Conservation (phyloP, 2,329 filamentous ascomycete species). For the Orbilia brochopaga region DNA sequence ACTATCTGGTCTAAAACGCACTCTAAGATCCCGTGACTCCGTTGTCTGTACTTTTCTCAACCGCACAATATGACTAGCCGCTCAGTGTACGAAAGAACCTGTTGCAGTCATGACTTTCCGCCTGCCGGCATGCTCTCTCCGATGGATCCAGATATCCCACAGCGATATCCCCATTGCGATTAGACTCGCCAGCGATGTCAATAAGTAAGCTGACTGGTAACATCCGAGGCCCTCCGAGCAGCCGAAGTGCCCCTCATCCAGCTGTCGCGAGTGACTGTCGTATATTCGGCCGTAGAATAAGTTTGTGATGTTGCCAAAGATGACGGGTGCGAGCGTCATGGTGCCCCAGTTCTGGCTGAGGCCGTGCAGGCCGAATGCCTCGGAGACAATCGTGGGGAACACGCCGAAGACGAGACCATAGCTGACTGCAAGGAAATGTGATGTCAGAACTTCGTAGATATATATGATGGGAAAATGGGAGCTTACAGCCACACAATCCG, state of each 20-base stretch:
- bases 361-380: constrained; percentile 87
- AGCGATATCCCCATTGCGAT: constrained; percentile 33
- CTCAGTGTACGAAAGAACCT: constrained; percentile 41
- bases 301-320: constrained; percentile 92
- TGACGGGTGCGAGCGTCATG: constrained; percentile 86
- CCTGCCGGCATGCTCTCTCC: constrained; percentile 31
- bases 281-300: constrained; percentile 80
- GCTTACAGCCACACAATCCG: constrained; percentile 71
- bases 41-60: no score
- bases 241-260: constrained; percentile 33
- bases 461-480: neutral
- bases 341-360: constrained; percentile 95
- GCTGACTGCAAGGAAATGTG: constrained; percentile 62
- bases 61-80: no score
- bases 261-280: constrained; percentile 71
- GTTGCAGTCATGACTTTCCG: constrained; percentile 46
- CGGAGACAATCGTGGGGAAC: constrained; percentile 85
- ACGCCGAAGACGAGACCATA: constrained; percentile 96
- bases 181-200: constrained; percentile 40
- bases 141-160: constrained; percentile 41
- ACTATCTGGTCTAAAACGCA: no score
- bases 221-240: constrained; percentile 34
- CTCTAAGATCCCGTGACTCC: no score
- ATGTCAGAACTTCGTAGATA: neutral
- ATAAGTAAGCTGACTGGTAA: constrained; percentile 32